Evolutionary conservation across 257 asterid genomes (phyloP), one percentile per base, ranked within the genome.

Genomic region (Jaltomata sinuosa): DNA sequence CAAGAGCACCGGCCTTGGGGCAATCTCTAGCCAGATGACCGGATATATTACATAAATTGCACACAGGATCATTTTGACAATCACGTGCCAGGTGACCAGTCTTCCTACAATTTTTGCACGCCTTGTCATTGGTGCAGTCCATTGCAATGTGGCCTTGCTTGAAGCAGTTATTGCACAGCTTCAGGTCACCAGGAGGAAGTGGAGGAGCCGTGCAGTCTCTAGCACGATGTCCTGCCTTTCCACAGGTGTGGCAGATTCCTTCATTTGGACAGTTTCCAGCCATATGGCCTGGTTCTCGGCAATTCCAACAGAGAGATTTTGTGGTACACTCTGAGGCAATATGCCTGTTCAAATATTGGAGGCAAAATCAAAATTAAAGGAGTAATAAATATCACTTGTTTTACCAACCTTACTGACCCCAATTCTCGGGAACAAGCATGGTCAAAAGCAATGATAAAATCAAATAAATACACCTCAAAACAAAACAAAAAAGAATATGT

Each of bases 11-110:
- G 49, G 91, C 87, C 92, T 95, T 95, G 4, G 97, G 93, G 87
- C 98, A 95, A 82, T 88, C 91, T 74, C 98, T 84, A 32, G 92
- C 94, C 87, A 91, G 86, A 57, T 92, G 95, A 74, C 95, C 94
- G 14, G 89, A 82, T 52, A 91, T 52, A 34, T 89, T 91, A 49
- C 95, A 92, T n/a, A 83, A 40, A 83, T 92, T 92, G 90, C 95
- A 92, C 25, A 92, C 93, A 16, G 95, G 94, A 15, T 91, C 94
- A 57, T 90, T 86, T 54, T 65, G 87, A 83, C 94, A 92, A 47
- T 92, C 95, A 74, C 91, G 94, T 1, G 95, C 93, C 29, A 91
- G 74, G 86, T 89, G 89, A 78, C 95, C 95, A 19, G 93, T 86
- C 85, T 90, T 89, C 86, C 95, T 80, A 61, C 95, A 92, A 71